phyloP scores from a whole-genome alignment of 495 filamentous ascomycete genomes.

The Podospora anserina region DNA sequence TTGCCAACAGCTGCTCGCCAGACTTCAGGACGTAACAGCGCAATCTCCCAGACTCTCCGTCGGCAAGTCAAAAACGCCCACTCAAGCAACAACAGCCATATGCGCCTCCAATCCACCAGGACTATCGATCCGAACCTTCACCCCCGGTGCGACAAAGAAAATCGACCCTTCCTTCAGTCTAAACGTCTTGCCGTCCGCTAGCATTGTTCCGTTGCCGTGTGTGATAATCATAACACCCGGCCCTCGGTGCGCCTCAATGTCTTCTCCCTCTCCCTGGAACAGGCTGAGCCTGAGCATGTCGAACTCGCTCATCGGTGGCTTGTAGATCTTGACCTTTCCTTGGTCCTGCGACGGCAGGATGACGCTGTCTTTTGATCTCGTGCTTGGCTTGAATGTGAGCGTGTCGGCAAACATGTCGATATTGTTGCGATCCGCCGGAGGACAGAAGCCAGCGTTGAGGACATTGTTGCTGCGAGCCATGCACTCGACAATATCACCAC shows the following conservation, averaged over 20 bases:
- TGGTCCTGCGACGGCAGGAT: slow-evolving; percentile 48
- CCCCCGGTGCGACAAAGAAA: slow-evolving; percentile 64
- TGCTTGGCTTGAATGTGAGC: slow-evolving; percentile 53
- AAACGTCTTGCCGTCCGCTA: slow-evolving; percentile 49
- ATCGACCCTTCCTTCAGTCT: slow-evolving; percentile 63
- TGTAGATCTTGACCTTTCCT: slow-evolving; percentile 58
- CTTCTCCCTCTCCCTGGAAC: slow-evolving; percentile 55
- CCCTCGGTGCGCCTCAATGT: slow-evolving; percentile 54
- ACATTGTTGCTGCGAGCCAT: slow-evolving; percentile 84
- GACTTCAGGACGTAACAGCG: neutral
- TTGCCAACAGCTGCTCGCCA: neutral
- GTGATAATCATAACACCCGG: slow-evolving; percentile 66
- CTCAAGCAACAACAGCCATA: slow-evolving; percentile 39
- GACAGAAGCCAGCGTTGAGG: slow-evolving; percentile 72
- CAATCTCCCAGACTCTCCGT: neutral
- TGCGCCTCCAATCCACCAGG: slow-evolving; percentile 53
- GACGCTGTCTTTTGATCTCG: slow-evolving; percentile 54
- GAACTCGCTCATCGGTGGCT: slow-evolving; percentile 71
- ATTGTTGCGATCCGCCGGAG: slow-evolving; percentile 57
- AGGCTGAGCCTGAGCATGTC: slow-evolving; percentile 62
- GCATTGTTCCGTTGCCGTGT: slow-evolving; percentile 58
- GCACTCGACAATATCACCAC: slow-evolving; percentile 79
- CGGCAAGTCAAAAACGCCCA: neutral
- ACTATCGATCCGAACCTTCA: slow-evolving; percentile 49
- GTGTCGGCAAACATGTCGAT: slow-evolving; percentile 60